Percentiles rank a stretch among this genome's conserved stretches.
These are phyloP conservation scores for Pleurotus pulmonarius DNA, from an alignment of 768 basidiomycete genomes.

Conservation along the genomic window DNA sequence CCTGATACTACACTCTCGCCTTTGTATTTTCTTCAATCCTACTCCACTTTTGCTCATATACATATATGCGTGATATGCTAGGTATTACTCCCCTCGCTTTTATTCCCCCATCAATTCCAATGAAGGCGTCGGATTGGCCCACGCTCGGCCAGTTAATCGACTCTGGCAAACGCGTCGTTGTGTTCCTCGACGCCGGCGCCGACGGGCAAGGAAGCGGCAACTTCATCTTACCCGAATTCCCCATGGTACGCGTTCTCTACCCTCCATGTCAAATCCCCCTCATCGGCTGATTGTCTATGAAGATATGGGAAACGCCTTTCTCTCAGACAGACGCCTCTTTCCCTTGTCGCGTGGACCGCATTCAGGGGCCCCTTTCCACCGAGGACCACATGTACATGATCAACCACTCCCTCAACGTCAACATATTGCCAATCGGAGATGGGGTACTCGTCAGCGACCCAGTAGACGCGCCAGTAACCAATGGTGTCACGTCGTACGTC, in stretches of 20 bases:
- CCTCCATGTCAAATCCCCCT: too few relatives aligned
- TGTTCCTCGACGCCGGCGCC: slow-evolving; percentile 55
- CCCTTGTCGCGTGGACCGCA: slow-evolving; percentile 53
- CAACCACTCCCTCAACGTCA: slow-evolving; percentile 53
- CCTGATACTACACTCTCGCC: not conserved
- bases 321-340: slow-evolving; percentile 44
- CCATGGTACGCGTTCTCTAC: slow-evolving; percentile 34
- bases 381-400: slow-evolving; percentile 55
- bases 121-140: slow-evolving; percentile 53
- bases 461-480: slow-evolving; percentile 31
- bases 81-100: slow-evolving; percentile 45
- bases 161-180: slow-evolving; percentile 53
- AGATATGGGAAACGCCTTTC: slow-evolving; percentile 62
- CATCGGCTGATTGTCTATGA: not conserved
- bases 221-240: slow-evolving; percentile 55
- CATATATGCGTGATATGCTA: slow-evolving; percentile 9
- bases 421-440: slow-evolving; percentile 31
- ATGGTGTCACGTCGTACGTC: slow-evolving; percentile 34
- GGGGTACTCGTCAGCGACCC: slow-evolving; percentile 38
- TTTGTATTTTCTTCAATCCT: too few relatives aligned
- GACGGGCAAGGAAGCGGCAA: slow-evolving; percentile 31
- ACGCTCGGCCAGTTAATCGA: slow-evolving; percentile 62
- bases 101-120: slow-evolving; percentile 43
- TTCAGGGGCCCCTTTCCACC: slow-evolving; percentile 40
- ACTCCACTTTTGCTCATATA: too few relatives aligned